Evolutionary conservation across 148 eudicot species (phyloP).

Genomic region (Drosera capensis): DNA sequence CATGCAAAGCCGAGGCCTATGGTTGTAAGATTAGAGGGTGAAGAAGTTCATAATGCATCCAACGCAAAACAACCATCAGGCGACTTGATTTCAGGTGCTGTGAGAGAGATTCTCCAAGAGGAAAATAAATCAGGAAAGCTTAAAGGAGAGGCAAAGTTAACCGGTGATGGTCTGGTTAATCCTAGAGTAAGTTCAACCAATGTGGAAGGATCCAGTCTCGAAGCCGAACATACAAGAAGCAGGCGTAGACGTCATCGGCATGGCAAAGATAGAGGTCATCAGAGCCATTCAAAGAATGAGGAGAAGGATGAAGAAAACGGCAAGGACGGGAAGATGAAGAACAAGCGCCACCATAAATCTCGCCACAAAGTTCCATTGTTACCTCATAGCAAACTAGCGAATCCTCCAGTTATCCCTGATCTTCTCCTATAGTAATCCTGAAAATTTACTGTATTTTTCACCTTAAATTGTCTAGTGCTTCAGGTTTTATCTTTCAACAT

Average conservation of each 20-base stretch:
- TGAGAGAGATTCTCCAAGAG: conserved; percentile 51
- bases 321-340: conserved; percentile 38
- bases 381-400: too few relatives aligned
- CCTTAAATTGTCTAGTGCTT: too few relatives aligned
- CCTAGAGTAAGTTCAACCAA: conserved; percentile 13
- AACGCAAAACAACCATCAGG: conserved; percentile 26
- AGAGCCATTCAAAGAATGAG: conserved; percentile 20
- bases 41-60: conserved; percentile 11
- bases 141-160: conserved; percentile 14
- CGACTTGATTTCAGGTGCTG: conserved; percentile 63
- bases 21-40: conserved; percentile 67
- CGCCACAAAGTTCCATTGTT: conserved; percentile 33
- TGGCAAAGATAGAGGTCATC: conserved; percentile 43
- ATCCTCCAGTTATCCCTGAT: too few relatives aligned
- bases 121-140: conserved; percentile 32
- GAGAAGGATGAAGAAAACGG: conserved; percentile 33
- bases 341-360: conserved; percentile 29
- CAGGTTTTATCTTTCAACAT: too few relatives aligned
- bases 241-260: conserved; percentile 28
- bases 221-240: conserved; percentile 28
- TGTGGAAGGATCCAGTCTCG: conserved; percentile 14
- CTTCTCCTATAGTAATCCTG: too few relatives aligned
- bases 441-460: too few relatives aligned
- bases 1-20: conserved; percentile 61
- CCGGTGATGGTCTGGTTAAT: too few relatives aligned